Conservation (phyloP, 2,329 filamentous ascomycete genomes). For the Geosmithia morbida region DNA sequence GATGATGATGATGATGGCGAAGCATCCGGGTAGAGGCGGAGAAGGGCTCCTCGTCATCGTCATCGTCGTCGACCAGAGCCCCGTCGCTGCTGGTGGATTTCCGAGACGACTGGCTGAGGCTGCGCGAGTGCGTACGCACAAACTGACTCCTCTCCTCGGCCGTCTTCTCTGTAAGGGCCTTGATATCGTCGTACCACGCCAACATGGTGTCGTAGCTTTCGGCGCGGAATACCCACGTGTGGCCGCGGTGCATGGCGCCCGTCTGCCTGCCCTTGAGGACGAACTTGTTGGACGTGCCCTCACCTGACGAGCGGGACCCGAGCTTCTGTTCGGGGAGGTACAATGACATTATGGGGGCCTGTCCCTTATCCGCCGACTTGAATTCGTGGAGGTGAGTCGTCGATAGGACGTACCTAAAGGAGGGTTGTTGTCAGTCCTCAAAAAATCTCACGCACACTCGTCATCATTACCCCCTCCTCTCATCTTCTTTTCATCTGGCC, state of each 20-base stretch:
- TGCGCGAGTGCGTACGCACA: constrained; percentile 68
- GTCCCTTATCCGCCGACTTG: constrained; percentile 89
- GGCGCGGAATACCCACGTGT: constrained; percentile 58
- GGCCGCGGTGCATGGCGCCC: constrained; percentile 74
- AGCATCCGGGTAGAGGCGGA: constrained; percentile 30
- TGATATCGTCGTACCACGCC: constrained; percentile 91
- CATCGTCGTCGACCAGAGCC: constrained; percentile 45
- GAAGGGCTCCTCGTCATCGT: constrained; percentile 52
- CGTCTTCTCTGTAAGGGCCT: constrained; percentile 73
- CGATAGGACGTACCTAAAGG: constrained; percentile 75
- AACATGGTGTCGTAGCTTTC: constrained; percentile 86
- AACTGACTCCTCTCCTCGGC: constrained; percentile 81
- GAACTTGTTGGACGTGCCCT: constrained; percentile 88
- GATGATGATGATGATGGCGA: background rate
- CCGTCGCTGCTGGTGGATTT: constrained; percentile 59
- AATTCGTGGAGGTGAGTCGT: constrained; percentile 97
- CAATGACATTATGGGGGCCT: constrained; percentile 89
- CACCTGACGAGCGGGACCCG: constrained; percentile 73
- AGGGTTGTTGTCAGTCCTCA: too few relatives aligned
- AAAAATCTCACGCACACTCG: background rate
- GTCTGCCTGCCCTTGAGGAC: constrained; percentile 94
- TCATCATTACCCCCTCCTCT: too few relatives aligned
- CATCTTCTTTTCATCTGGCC: background rate
- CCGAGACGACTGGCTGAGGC: constrained; percentile 52
- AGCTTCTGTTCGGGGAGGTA: constrained; percentile 92